These are phyloP conservation scores for Aspergillus asperescens DNA, from an alignment of 495 filamentous ascomycete species.

Conservation along the genomic window DNA sequence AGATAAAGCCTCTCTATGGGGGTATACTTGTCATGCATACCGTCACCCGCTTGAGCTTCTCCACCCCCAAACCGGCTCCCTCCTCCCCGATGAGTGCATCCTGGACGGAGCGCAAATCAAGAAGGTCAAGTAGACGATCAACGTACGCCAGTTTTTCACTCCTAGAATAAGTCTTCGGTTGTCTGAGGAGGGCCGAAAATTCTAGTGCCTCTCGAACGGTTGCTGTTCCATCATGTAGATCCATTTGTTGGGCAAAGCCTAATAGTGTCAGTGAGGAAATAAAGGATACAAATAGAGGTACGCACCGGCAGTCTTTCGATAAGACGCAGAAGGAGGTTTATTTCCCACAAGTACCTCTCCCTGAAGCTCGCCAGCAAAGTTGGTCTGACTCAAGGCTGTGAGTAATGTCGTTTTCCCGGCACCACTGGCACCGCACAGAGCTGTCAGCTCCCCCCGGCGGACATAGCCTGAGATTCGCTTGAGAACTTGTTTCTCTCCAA, in stretches of 20 bases:
- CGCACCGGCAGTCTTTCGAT: too few relatives aligned
- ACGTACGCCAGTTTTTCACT: constrained; percentile 48
- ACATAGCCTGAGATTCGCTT: constrained; percentile 74
- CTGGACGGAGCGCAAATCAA: constrained; percentile 42
- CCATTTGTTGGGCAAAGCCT: constrained; percentile 78
- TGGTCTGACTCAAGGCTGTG: too few relatives aligned
- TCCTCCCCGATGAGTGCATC: constrained; percentile 66
- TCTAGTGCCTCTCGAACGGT: constrained; percentile 45
- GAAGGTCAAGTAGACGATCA: constrained; percentile 44
- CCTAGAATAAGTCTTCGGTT: constrained; percentile 29
- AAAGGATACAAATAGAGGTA: too few relatives aligned
- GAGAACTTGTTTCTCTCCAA: constrained; percentile 52
- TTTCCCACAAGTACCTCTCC: too few relatives aligned
- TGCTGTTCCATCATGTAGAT: constrained; percentile 61
- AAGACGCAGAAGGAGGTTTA: too few relatives aligned
- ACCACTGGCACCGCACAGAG: constrained; percentile 76
- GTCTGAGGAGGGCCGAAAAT: constrained; percentile 47
- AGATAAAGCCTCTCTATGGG: too few relatives aligned
- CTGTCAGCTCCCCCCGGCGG: constrained; percentile 71
- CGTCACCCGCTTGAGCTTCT: constrained; percentile 47
- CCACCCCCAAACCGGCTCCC: constrained; percentile 20
- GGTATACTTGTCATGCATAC: too few relatives aligned
- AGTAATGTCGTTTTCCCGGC: constrained; percentile 91
- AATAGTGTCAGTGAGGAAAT: too few relatives aligned
- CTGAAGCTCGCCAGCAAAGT: too few relatives aligned